phyloP scores from a whole-genome alignment of 1,139 yeast species.

The Geotrichum siamense region DNA sequence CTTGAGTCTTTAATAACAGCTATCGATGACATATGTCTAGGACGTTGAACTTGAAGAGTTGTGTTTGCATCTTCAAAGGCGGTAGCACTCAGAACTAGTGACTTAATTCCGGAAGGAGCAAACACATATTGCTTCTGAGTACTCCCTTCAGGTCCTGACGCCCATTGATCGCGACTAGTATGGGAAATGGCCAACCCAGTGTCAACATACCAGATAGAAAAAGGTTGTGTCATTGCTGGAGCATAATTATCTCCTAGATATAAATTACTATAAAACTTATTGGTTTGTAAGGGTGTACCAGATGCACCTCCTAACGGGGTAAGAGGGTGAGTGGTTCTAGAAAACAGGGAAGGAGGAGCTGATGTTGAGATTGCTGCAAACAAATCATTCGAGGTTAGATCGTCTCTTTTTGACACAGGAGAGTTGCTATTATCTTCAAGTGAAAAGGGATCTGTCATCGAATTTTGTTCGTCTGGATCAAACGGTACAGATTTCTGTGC shows the following conservation, averaged over 20 bases:
- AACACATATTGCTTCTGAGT: conserved; percentile 33
- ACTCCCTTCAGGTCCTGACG: conserved; percentile 51
- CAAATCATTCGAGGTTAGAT: conserved; percentile 9
- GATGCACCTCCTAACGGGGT: conserved; percentile 1
- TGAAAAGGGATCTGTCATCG: neutral
- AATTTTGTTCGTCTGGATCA: neutral
- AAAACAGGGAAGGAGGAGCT: conserved; percentile 8
- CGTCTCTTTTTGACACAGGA: neutral
- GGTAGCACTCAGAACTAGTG: conserved; percentile 31
- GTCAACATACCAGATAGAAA: conserved; percentile 5
- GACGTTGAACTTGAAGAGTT: conserved; percentile 48
- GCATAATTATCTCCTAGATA: conserved; percentile 48
- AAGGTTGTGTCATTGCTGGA: conserved; percentile 14
- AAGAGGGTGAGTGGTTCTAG: conserved; percentile 11
- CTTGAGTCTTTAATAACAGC: conserved; percentile 41
- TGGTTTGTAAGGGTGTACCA: conserved; percentile 57
- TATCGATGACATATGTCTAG: conserved; percentile 32
- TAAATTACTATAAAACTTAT: conserved; percentile 77
- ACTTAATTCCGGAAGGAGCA: conserved; percentile 36
- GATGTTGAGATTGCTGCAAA: conserved; percentile 13
- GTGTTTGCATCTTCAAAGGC: conserved; percentile 25
- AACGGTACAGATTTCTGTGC: neutral
- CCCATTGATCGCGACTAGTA: conserved; percentile 49
- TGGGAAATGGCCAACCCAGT: conserved; percentile 62
- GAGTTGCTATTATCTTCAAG: neutral